Percentiles rank a stretch among this genome's conserved stretches.
Evolutionary conservation across 202 grass and related monocot species (phyloP).

Genomic region (Elaeis oleifera): DNA sequence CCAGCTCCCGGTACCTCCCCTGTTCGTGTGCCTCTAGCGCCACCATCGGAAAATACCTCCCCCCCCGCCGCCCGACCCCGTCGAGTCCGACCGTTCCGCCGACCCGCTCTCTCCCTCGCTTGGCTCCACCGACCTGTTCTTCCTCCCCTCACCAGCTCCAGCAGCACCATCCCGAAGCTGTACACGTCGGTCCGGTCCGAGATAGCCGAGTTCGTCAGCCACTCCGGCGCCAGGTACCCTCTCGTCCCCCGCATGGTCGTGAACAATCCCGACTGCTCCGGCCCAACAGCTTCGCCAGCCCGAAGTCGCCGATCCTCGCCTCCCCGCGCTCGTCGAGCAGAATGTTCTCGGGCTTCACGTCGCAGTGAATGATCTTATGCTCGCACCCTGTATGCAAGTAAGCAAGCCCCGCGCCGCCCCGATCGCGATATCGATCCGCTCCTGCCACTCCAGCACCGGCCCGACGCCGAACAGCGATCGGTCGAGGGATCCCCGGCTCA

Average conservation of each 20-base stretch:
- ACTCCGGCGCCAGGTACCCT: conserved; percentile 92
- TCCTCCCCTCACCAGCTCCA: conserved; percentile 77
- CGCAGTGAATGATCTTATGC: conserved; percentile 87
- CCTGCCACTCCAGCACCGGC: conserved; percentile 66
- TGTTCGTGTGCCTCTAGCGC: conserved; percentile 66
- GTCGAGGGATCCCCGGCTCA: conserved; percentile 73
- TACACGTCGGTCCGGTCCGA: conserved; percentile 85
- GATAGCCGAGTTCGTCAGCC: conserved; percentile 68
- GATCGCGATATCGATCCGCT: conserved; percentile 68
- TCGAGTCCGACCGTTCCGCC: background rate
- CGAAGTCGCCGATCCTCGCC: conserved; percentile 80
- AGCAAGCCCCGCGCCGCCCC: conserved; percentile 48
- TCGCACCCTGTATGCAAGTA: conserved; percentile 78
- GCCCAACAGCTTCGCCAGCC: conserved; percentile 65
- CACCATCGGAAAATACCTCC: conserved; percentile 74
- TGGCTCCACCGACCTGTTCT: conserved; percentile 36
- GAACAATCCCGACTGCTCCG: conserved; percentile 72
- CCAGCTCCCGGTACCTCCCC: conserved; percentile 51
- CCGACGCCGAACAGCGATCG: conserved; percentile 56
- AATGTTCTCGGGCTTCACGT: conserved; percentile 96
- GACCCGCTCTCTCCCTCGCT: background rate
- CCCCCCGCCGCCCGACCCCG: background rate
- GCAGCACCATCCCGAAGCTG: conserved; percentile 91
- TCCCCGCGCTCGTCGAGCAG: conserved; percentile 53
- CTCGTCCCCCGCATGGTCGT: conserved; percentile 88